Evolutionary conservation across 139 green algal genomes (phyloP).

Genomic region (Trebouxia sp.): DNA sequence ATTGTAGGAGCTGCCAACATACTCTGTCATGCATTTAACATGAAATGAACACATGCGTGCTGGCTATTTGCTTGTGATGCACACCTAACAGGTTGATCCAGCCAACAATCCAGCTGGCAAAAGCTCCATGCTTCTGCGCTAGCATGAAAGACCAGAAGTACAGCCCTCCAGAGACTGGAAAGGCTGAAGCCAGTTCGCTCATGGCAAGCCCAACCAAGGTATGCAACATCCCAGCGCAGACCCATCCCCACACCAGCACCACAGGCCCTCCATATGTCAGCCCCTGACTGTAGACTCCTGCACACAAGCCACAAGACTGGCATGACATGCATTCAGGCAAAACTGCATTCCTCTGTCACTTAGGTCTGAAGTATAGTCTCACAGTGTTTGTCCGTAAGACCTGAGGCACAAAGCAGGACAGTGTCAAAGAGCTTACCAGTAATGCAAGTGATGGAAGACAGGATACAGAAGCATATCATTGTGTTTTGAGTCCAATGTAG

Average conservation of each 20-base stretch:
- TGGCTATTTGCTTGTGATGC: too few relatives aligned
- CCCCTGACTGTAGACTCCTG: background rate
- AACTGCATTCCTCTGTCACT: too few relatives aligned
- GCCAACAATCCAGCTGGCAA: background rate
- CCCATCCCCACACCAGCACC: background rate
- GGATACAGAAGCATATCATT: background rate
- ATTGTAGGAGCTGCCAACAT: background rate
- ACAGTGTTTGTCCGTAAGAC: background rate
- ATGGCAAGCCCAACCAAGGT: background rate
- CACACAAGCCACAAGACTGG: background rate
- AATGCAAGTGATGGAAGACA: background rate
- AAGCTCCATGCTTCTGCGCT: background rate
- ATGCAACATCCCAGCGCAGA: background rate
- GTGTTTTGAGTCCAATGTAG: background rate
- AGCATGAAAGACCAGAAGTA: slow-evolving; percentile 11
- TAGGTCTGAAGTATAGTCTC: too few relatives aligned
- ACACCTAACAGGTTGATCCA: slow-evolving; percentile 14
- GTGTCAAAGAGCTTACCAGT: background rate
- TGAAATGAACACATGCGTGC: too few relatives aligned
- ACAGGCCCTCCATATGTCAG: background rate
- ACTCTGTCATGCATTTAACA: background rate
- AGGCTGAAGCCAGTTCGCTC: background rate
- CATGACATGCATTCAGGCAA: too few relatives aligned
- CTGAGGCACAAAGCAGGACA: background rate
- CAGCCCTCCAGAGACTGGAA: background rate